phyloP scores from a whole-genome alignment of 2,329 filamentous ascomycete genomes.

The Cercospora janseana region DNA sequence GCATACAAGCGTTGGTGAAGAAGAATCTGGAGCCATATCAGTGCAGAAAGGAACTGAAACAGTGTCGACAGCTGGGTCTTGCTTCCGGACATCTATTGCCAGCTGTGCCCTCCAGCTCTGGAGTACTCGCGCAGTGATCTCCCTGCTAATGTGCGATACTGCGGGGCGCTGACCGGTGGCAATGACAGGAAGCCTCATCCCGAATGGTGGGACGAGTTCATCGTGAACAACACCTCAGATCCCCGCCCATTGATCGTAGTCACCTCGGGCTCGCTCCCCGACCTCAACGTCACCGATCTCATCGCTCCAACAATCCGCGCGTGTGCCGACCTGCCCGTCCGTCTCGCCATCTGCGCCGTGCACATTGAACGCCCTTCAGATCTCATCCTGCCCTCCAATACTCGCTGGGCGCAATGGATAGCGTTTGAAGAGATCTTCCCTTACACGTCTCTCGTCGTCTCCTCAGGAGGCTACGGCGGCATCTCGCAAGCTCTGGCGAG shows the following conservation, averaged over 20 bases:
- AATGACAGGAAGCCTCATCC: slow-evolving; percentile 39
- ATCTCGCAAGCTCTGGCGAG: slow-evolving; percentile 48
- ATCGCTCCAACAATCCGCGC: slow-evolving; percentile 48
- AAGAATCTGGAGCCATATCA: slow-evolving; percentile 11
- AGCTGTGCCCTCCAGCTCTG: slow-evolving; percentile 39
- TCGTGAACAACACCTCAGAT: slow-evolving; percentile 41
- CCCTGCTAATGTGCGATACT: slow-evolving; percentile 44
- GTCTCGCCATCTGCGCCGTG: slow-evolving; percentile 41
- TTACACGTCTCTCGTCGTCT: slow-evolving; percentile 45
- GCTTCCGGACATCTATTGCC: slow-evolving; percentile 34
- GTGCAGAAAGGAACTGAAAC: slow-evolving; percentile 8
- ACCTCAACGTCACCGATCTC: slow-evolving; percentile 43
- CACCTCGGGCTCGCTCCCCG: slow-evolving; percentile 49
- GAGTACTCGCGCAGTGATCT: slow-evolving; percentile 42
- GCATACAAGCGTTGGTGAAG: slow-evolving; percentile 28
- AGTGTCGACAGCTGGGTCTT: slow-evolving; percentile 14
- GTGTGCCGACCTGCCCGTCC: slow-evolving; percentile 44
- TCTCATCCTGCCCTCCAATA: slow-evolving; percentile 42
- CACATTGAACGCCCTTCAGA: slow-evolving; percentile 35
- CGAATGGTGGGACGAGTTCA: slow-evolving; percentile 49
- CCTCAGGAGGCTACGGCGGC: slow-evolving; percentile 51
- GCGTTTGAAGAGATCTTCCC: slow-evolving; percentile 50
- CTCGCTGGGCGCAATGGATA: slow-evolving; percentile 49
- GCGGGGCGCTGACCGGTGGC: slow-evolving; percentile 38
- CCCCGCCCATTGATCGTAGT: slow-evolving; percentile 46